A percentile compares a stretch with the other conserved stretches of the same genome.
Conservation (phyloP, 129 eudicot genomes). For the Saussurea involucrata region DNA sequence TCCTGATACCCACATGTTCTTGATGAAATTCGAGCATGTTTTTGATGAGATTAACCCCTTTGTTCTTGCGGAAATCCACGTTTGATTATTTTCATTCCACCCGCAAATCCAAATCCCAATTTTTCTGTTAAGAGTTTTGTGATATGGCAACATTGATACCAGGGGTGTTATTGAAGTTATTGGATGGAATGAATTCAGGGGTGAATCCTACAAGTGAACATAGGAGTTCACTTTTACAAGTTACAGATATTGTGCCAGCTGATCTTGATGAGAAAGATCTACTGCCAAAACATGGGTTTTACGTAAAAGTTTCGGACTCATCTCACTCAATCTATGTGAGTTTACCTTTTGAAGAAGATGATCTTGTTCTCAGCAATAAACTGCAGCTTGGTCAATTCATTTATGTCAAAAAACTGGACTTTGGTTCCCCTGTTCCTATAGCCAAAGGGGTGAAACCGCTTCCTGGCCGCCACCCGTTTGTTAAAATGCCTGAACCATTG, state of each 20-base stretch:
- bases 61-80: not conserved
- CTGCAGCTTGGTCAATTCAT: slow-evolving; percentile 90
- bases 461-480: slow-evolving; percentile 81
- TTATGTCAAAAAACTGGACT: slow-evolving; percentile 64
- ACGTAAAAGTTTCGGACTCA: slow-evolving; percentile 77
- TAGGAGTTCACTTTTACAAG: slow-evolving; percentile 69
- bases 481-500: slow-evolving; percentile 76
- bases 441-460: slow-evolving; percentile 71
- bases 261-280: slow-evolving; percentile 85
- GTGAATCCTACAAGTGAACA: slow-evolving; percentile 69
- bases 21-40: not conserved
- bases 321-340: slow-evolving; percentile 74
- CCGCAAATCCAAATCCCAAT: not conserved
- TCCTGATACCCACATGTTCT: not conserved
- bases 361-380: slow-evolving; percentile 71
- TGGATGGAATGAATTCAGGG: slow-evolving; percentile 64
- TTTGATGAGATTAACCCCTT: not conserved
- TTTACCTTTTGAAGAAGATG: slow-evolving; percentile 75
- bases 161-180: slow-evolving; percentile 69
- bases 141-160: slow-evolving; percentile 72
- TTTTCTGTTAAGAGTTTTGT: not conserved
- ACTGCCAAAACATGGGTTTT: slow-evolving; percentile 83
- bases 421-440: slow-evolving; percentile 82
- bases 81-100: not conserved
- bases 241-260: slow-evolving; percentile 77